phyloP scores from a whole-genome alignment of 805 yeast genomes.

The Lipomyces sp. region DNA sequence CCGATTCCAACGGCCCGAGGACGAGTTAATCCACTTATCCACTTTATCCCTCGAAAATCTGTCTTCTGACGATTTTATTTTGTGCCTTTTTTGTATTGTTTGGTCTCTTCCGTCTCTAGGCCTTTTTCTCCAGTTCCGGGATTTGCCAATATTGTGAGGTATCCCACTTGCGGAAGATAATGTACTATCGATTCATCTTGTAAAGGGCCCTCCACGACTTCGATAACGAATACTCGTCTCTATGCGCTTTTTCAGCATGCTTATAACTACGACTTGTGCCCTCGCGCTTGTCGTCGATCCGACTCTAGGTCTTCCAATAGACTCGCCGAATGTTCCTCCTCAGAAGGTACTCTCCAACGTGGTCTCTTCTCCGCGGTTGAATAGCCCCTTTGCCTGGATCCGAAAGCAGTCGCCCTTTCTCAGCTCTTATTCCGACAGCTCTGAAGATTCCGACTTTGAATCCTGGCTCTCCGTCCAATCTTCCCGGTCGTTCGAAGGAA shows the following conservation, averaged over 20 bases:
- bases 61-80: too few relatives aligned
- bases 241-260: background rate
- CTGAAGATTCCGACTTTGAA: constrained; percentile 47
- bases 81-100: too few relatives aligned
- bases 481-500: constrained; percentile 51
- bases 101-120: too few relatives aligned
- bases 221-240: background rate
- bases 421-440: background rate
- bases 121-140: too few relatives aligned
- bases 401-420: constrained; percentile 4
- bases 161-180: background rate
- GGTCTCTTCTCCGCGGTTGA: background rate
- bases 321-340: background rate
- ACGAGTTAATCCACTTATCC: too few relatives aligned
- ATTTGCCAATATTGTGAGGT: too few relatives aligned
- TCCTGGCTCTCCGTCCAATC: constrained; percentile 56
- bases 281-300: background rate
- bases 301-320: background rate
- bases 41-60: too few relatives aligned
- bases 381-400: background rate
- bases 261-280: background rate
- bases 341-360: background rate
- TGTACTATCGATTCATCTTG: background rate
- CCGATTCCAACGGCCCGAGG: too few relatives aligned
- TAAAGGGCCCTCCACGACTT: background rate